phyloP scores from a whole-genome alignment of 2,329 filamentous ascomycete genomes.

The Zymoseptoria brevis region DNA sequence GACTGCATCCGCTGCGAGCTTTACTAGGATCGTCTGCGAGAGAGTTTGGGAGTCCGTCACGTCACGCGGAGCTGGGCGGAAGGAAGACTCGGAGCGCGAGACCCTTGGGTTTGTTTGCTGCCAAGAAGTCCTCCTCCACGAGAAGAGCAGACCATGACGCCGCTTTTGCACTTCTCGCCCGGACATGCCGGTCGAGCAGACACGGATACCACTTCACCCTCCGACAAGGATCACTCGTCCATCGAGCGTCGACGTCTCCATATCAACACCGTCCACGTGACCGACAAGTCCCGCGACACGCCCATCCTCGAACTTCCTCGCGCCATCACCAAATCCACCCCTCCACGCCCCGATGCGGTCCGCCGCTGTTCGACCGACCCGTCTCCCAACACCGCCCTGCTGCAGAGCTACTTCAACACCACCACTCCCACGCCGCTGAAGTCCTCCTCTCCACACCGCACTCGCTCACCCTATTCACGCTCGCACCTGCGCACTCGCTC shows the following conservation, averaged over 20 bases:
- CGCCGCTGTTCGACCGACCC: constrained; percentile 31
- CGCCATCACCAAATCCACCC: not conserved
- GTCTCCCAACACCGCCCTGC: constrained; percentile 20
- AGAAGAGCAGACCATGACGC: too few species aligned
- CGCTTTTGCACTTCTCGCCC: too few species aligned
- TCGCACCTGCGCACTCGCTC: constrained; percentile 41
- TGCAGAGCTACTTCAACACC: constrained; percentile 21
- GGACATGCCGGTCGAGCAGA: not conserved
- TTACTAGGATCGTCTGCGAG: too few species aligned
- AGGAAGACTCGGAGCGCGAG: too few species aligned
- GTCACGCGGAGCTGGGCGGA: too few species aligned
- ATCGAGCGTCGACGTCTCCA: not conserved
- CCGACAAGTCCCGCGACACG: not conserved
- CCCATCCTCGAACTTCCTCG: not conserved
- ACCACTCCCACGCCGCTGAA: constrained; percentile 22
- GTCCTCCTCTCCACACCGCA: constrained; percentile 28
- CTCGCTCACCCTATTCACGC: constrained; percentile 41
- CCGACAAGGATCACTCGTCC: not conserved
- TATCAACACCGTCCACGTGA: not conserved
- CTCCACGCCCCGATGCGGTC: not conserved
- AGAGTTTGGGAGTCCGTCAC: too few species aligned
- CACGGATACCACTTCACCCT: not conserved
- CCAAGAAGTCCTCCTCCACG: too few species aligned
- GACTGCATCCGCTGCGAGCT: too few species aligned
- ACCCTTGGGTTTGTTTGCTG: too few species aligned